Evolutionary conservation across 2,329 filamentous ascomycete genomes (phyloP).

Genomic region (Sclerotinia subarctica): DNA sequence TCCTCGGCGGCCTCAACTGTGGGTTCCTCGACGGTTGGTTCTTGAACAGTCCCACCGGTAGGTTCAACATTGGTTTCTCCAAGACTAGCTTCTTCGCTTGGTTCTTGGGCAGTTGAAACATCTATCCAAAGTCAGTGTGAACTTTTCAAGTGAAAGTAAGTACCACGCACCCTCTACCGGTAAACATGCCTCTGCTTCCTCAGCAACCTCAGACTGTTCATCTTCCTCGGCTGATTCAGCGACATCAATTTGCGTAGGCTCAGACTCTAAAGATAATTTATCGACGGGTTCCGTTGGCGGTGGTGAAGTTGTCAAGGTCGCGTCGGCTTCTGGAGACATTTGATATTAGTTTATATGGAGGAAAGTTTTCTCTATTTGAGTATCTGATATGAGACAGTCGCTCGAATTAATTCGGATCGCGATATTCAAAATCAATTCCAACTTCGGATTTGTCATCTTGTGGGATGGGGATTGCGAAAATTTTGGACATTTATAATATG

Average conservation of each 20-base stretch:
- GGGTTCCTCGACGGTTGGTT: background rate
- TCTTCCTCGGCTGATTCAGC: background rate
- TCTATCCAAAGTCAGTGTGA: background rate
- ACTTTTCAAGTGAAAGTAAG: background rate
- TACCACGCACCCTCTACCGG: background rate
- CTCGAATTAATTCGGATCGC: background rate
- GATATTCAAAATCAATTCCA: background rate
- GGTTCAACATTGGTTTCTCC: background rate
- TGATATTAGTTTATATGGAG: background rate
- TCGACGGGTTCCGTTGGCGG: background rate
- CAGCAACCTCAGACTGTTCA: background rate
- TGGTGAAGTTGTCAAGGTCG: background rate
- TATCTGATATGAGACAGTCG: background rate
- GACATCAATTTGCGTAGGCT: background rate
- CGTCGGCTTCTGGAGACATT: background rate
- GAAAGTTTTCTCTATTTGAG: background rate
- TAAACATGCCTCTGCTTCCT: background rate
- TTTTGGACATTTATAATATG: background rate
- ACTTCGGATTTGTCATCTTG: background rate
- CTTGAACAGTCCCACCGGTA: background rate
- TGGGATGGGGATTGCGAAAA: background rate
- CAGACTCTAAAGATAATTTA: conserved; percentile 1
- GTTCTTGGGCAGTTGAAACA: background rate
- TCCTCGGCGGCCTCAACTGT: background rate
- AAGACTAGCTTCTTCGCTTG: too few relatives aligned